Evolutionary conservation across 1,284 basidiomycete genomes (phyloP).

Genomic region (Pascua sp.): DNA sequence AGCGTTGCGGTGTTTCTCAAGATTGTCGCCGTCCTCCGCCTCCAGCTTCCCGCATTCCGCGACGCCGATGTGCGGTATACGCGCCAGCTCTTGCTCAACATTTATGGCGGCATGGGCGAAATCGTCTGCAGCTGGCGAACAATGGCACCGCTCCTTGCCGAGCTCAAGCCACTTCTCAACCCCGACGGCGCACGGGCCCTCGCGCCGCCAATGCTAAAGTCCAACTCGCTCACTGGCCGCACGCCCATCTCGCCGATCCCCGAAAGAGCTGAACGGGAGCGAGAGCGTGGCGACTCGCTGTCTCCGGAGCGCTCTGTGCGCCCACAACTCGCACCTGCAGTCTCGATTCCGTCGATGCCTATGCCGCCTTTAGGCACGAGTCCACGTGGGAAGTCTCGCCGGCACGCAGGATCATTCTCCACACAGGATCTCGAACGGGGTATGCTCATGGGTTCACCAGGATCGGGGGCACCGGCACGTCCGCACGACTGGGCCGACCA

Average conservation of each 20-base stretch:
- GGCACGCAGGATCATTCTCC: constrained; percentile 90
- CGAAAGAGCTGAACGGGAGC: constrained; percentile 27
- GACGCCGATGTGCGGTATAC: constrained; percentile 80
- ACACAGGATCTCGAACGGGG: constrained; percentile 86
- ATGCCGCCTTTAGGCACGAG: constrained; percentile 11
- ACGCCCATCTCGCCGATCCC: constrained; percentile 50
- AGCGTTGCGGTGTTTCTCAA: constrained; percentile 82
- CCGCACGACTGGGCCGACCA: constrained; percentile 13
- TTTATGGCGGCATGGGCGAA: constrained; percentile 88
- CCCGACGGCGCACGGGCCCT: constrained; percentile 9
- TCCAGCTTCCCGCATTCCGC: constrained; percentile 66
- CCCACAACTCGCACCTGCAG: background rate
- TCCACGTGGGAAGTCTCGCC: constrained; percentile 56
- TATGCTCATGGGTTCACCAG: constrained; percentile 62
- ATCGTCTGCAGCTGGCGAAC: constrained; percentile 79
- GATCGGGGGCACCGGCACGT: constrained; percentile 1
- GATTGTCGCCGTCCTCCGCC: constrained; percentile 73
- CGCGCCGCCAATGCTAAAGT: constrained; percentile 18
- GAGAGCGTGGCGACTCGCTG: constrained; percentile 16
- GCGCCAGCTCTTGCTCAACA: constrained; percentile 77
- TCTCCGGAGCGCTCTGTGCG: constrained; percentile 1
- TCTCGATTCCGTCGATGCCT: background rate
- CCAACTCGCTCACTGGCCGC: constrained; percentile 23
- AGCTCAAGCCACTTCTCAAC: constrained; percentile 63
- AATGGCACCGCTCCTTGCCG: constrained; percentile 69